phyloP scores from a whole-genome alignment of 805 yeast species.

The Yarrowia bubula region DNA sequence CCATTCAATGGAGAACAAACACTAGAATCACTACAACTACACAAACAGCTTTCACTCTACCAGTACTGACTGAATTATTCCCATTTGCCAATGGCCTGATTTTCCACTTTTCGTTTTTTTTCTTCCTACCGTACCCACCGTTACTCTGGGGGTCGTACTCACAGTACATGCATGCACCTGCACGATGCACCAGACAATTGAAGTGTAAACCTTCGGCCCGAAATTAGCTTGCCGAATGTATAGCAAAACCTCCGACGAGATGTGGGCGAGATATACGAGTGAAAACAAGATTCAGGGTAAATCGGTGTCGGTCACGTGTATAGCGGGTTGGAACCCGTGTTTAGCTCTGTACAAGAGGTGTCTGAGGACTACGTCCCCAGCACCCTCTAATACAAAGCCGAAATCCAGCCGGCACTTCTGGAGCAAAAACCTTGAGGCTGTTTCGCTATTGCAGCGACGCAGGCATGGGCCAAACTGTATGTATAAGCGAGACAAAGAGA shows the following conservation, averaged over 20 bases:
- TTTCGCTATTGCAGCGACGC: background rate
- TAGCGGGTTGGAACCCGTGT: too few species aligned
- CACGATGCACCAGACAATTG: background rate
- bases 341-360: background rate
- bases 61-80: too few species aligned
- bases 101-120: background rate
- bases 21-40: too few species aligned
- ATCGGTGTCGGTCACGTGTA: too few species aligned
- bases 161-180: background rate
- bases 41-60: too few species aligned
- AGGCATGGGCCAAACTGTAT: slow-evolving; percentile 15
- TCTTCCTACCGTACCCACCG: too few species aligned
- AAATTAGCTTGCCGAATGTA: slow-evolving; percentile 19
- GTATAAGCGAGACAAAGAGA: slow-evolving; percentile 22
- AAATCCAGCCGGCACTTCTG: background rate
- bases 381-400: background rate
- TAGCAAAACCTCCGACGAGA: slow-evolving; percentile 2
- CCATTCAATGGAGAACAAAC: too few species aligned
- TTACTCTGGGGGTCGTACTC: too few species aligned
- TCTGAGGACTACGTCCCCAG: background rate
- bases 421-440: slow-evolving; percentile 16
- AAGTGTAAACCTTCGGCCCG: slow-evolving; percentile 22
- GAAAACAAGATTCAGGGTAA: too few species aligned
- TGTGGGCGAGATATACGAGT: background rate
- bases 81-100: background rate